phyloP scores from a whole-genome alignment of 2,329 filamentous ascomycete species.

The Neodidymelliopsis sp. region DNA sequence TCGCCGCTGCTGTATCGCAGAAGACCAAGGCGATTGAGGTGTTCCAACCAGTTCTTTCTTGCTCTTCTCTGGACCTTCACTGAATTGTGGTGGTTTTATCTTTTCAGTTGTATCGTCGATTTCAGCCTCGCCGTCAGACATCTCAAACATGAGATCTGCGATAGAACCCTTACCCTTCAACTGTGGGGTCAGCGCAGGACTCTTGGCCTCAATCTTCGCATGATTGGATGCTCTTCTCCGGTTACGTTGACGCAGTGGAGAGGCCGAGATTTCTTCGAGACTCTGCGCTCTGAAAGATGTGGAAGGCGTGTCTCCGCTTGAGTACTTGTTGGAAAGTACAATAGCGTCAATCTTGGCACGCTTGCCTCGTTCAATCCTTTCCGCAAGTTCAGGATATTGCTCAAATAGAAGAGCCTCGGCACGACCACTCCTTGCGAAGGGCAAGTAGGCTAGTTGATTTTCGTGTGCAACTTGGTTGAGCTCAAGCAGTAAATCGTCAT shows the following conservation, averaged over 20 bases:
- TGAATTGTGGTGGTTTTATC: conserved; percentile 37
- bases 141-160: conserved; percentile 87
- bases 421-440: conserved; percentile 78
- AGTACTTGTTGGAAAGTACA: conserved; percentile 68
- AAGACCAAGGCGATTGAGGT: conserved; percentile 37
- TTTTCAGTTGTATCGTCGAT: conserved; percentile 14
- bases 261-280: conserved; percentile 66
- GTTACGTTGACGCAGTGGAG: conserved; percentile 55
- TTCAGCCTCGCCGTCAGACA: conserved; percentile 77
- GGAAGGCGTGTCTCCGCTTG: conserved; percentile 72
- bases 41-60: conserved; percentile 28
- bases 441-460: conserved; percentile 81
- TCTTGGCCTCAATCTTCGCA: conserved; percentile 59
- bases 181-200: conserved; percentile 69
- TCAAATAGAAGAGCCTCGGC: conserved; percentile 72
- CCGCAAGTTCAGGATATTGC: conserved; percentile 67
- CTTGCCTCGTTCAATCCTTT: conserved; percentile 72
- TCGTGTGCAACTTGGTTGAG: conserved; percentile 80
- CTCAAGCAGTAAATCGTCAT: conserved; percentile 81
- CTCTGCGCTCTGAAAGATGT: conserved; percentile 69
- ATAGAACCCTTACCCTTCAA: conserved; percentile 73
- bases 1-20: conserved; percentile 21
- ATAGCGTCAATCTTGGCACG: conserved; percentile 78
- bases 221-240: conserved; percentile 52
- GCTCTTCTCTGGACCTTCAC: conserved; percentile 11